A percentile compares a stretch with the other conserved stretches of the same genome.
phyloP scores from a whole-genome alignment of 176 grass and related monocot genomes.

The Juncus effusus region DNA sequence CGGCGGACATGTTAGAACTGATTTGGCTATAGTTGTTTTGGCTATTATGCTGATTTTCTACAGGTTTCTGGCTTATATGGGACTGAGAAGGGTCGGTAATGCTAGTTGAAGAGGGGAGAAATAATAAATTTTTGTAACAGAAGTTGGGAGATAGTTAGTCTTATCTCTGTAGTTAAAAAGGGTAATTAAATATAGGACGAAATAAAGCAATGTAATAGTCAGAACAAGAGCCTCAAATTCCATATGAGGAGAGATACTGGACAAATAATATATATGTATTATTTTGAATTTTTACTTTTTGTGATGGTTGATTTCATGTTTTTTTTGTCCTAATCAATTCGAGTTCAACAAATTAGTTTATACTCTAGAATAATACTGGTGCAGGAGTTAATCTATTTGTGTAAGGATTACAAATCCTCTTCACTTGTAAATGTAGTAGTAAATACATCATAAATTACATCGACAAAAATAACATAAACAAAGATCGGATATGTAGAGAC shows the following conservation, averaged over 20 bases:
- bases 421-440: conserved; percentile 20
- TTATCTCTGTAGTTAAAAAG: neutral
- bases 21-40: neutral
- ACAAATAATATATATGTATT: too few species aligned
- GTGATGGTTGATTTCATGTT: too few species aligned
- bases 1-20: conserved; percentile 21
- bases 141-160: neutral
- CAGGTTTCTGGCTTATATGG: conserved; percentile 38
- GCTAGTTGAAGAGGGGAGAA: neutral
- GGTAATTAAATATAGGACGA: neutral
- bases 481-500: neutral
- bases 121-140: too few species aligned
- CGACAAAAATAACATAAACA: neutral
- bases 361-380: too few species aligned
- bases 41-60: conserved; percentile 30
- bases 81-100: conserved; percentile 37
- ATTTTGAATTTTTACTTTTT: too few species aligned
- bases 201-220: conserved; percentile 10
- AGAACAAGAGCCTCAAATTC: neutral
- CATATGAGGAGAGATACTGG: too few species aligned
- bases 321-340: too few species aligned
- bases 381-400: neutral
- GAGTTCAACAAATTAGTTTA: too few species aligned
- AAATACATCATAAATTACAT: conserved; percentile 25
- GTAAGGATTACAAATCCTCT: neutral